Percentiles rank a stretch among this genome's conserved stretches.
These are phyloP conservation scores for Zygosaccharomyces pseudobailii DNA, from an alignment of 1,139 yeast genomes.

Conservation along the genomic window DNA sequence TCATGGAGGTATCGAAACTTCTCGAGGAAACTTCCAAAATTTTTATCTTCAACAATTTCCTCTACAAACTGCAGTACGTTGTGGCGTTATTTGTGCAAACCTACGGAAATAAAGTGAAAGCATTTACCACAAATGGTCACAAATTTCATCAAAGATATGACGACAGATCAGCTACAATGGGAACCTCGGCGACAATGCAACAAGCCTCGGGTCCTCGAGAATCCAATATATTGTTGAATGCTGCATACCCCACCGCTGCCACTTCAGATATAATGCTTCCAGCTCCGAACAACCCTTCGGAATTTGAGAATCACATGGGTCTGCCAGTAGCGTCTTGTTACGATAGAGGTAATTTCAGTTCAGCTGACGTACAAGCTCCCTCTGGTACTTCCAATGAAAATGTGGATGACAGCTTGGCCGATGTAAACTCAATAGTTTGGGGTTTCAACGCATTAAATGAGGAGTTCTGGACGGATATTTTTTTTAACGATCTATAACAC, in stretches of 20 bases:
- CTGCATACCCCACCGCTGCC: neutral
- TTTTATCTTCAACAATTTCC: constrained; percentile 46
- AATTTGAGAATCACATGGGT: neutral
- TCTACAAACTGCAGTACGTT: constrained; percentile 51
- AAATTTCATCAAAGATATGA: neutral
- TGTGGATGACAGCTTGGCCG: constrained; percentile 25
- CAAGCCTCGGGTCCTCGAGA: neutral
- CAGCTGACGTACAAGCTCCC: constrained; percentile 10
- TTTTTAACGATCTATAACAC: constrained; percentile 17
- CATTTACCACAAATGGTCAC: neutral
- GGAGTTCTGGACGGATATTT: constrained; percentile 32
- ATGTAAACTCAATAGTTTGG: constrained; percentile 24
- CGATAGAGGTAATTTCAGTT: neutral
- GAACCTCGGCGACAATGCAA: neutral
- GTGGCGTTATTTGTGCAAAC: constrained; percentile 56
- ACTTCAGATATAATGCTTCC: neutral
- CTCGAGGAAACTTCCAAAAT: constrained; percentile 22
- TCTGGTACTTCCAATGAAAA: constrained; percentile 23
- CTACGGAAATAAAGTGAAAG: constrained; percentile 48
- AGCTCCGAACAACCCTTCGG: neutral
- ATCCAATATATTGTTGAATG: neutral
- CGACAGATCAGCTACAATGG: neutral
- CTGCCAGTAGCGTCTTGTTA: constrained; percentile 1
- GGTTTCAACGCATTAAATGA: constrained; percentile 31
- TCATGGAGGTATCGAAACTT: constrained; percentile 43